phyloP scores from a whole-genome alignment of 495 filamentous ascomycete species.

The Elasticomyces elasticus region DNA sequence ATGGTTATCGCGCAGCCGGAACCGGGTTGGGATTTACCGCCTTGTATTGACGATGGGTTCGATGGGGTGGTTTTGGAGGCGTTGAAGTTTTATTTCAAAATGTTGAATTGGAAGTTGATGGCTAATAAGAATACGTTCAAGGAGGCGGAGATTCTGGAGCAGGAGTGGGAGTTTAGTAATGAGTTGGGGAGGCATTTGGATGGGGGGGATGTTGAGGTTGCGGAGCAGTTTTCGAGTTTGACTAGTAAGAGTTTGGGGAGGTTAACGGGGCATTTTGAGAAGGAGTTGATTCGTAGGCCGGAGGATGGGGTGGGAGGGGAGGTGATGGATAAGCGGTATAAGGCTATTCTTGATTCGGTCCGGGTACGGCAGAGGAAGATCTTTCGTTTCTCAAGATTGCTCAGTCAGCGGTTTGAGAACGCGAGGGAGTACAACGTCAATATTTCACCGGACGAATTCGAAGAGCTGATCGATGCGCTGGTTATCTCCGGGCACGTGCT shows the following conservation, averaged over 20 bases:
- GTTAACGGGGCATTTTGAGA: conserved; percentile 81
- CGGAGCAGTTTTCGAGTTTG: conserved; percentile 92
- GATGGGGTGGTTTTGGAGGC: conserved; percentile 93
- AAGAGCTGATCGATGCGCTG: conserved; percentile 70
- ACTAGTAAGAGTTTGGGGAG: conserved; percentile 84
- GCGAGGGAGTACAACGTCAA: conserved; percentile 85
- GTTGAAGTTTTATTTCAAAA: conserved; percentile 92
- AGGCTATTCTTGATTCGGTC: conserved; percentile 86
- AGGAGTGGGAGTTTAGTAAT: conserved; percentile 95
- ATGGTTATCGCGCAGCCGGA: conserved; percentile 73
- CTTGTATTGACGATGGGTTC: conserved; percentile 93
- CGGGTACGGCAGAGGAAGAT: conserved; percentile 86
- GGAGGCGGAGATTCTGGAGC: conserved; percentile 91
- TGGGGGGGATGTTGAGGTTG: conserved; percentile 90
- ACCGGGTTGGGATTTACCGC: conserved; percentile 87
- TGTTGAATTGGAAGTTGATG: conserved; percentile 93
- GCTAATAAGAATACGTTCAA: conserved; percentile 99
- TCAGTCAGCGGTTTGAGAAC: conserved; percentile 91
- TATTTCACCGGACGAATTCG: conserved; percentile 52
- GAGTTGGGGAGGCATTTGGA: conserved; percentile 79
- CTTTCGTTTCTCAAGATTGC: conserved; percentile 73
- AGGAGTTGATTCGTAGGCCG: conserved; percentile 69
- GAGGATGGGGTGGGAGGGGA: conserved; percentile 64
- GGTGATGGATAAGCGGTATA: conserved; percentile 95
- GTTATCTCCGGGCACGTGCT: conserved; percentile 80